A percentile compares a stretch with the other conserved stretches of the same genome.
phyloP scores from a whole-genome alignment of 805 yeast genomes.

The Candida succiphila region DNA sequence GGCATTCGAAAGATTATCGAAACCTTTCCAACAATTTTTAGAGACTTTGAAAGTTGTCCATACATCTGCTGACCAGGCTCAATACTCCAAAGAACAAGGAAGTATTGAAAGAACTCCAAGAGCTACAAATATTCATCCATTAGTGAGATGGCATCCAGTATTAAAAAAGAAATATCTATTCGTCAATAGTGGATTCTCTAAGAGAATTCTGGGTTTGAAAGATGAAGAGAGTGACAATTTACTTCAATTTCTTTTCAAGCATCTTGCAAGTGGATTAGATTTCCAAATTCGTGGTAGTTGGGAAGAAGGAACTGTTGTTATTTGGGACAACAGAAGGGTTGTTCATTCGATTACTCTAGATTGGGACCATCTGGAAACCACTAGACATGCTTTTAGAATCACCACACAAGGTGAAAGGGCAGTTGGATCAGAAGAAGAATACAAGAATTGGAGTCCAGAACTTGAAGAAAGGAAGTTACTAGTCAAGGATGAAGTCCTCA shows the following conservation, averaged over 20 bases:
- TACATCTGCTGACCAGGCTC: slow-evolving; percentile 63
- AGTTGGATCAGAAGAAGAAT: slow-evolving; percentile 20
- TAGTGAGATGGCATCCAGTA: slow-evolving; percentile 67
- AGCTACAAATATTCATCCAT: slow-evolving; percentile 56
- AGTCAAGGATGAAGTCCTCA: slow-evolving; percentile 7
- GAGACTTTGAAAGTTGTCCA: slow-evolving; percentile 58
- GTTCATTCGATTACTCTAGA: slow-evolving; percentile 66
- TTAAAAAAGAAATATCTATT: slow-evolving; percentile 50
- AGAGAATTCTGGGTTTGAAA: slow-evolving; percentile 63
- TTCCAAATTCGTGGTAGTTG: slow-evolving; percentile 62
- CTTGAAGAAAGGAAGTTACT: slow-evolving; percentile 10
- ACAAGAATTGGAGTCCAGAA: slow-evolving; percentile 21
- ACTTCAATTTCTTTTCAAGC: slow-evolving; percentile 44
- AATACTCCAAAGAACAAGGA: slow-evolving; percentile 41
- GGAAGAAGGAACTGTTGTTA: slow-evolving; percentile 60
- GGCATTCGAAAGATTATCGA: slow-evolving; percentile 64
- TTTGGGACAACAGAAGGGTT: slow-evolving; percentile 74
- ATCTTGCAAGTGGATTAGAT: slow-evolving; percentile 43
- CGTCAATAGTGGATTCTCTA: slow-evolving; percentile 52
- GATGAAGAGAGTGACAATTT: slow-evolving; percentile 59
- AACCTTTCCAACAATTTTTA: slow-evolving; percentile 47
- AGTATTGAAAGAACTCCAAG: slow-evolving; percentile 58
- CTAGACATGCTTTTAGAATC: slow-evolving; percentile 66
- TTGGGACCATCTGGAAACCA: slow-evolving; percentile 56
- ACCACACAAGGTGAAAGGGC: slow-evolving; percentile 73